Evolutionary conservation across 2,329 filamentous ascomycete genomes (phyloP).

Genomic region (Aspergillus sp.): DNA sequence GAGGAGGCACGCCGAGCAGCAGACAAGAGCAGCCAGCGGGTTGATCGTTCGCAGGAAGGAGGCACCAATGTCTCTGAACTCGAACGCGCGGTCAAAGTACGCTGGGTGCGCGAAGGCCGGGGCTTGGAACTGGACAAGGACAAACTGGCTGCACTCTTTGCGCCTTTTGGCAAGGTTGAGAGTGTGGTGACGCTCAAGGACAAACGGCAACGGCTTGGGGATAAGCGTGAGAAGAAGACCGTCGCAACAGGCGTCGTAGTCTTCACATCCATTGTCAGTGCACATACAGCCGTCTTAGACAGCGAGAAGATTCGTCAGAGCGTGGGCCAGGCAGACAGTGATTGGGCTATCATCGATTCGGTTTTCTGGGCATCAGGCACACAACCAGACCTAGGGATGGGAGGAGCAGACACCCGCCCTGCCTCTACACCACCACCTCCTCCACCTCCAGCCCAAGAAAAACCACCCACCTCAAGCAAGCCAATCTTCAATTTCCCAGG

Average conservation of each 20-base stretch:
- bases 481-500: slow-evolving; percentile 29
- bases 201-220: slow-evolving; percentile 45
- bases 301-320: slow-evolving; percentile 27
- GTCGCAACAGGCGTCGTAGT: slow-evolving; percentile 49
- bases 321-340: slow-evolving; percentile 23
- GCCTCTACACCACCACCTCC: slow-evolving; percentile 18
- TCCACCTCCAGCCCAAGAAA: slow-evolving; percentile 5
- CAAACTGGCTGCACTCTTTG: slow-evolving; percentile 41
- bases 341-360: slow-evolving; percentile 45
- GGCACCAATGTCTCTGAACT: slow-evolving; percentile 43
- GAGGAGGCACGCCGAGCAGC: slow-evolving; percentile 36
- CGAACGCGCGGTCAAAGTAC: slow-evolving; percentile 51
- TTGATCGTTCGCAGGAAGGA: slow-evolving; percentile 29
- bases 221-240: slow-evolving; percentile 44
- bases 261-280: slow-evolving; percentile 50
- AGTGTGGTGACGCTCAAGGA: slow-evolving; percentile 48
- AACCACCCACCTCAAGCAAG: slow-evolving; percentile 10
- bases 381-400: slow-evolving; percentile 40
- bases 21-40: slow-evolving; percentile 23
- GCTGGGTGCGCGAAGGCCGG: slow-evolving; percentile 45
- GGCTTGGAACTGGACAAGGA: slow-evolving; percentile 42
- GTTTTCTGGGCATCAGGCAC: slow-evolving; percentile 48
- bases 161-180: slow-evolving; percentile 50
- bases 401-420: slow-evolving; percentile 6
- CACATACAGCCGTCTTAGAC: slow-evolving; percentile 49